Base-by-base conservation (phyloP, 352 stramenopile species). In the Phytophthora litchii region DNA sequence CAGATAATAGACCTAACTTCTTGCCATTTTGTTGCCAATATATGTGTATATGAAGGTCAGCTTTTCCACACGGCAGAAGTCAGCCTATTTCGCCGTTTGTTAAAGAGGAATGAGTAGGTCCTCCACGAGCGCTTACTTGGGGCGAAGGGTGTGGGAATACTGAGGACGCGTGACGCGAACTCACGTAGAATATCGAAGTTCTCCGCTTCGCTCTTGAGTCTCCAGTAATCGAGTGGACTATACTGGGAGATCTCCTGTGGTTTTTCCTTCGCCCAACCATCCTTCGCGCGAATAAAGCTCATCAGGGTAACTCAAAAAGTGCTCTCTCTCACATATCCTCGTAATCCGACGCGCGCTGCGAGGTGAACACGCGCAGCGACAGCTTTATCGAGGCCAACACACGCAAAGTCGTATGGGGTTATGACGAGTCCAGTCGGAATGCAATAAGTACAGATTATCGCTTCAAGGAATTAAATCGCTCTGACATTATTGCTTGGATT, bases 41-140 rank as follows among this genome's bases (percentile, higher is more conserved):
- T 55, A 34, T 16, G n/a, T 43, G 16, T 71, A 67, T 1, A 71
- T 14, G 29, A 58, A 71, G 17, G 16, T 44, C 1, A 71, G 36
- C 35, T 64, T 64, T 12, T 67, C 37, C 1, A 67, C 27, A 4
- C 55, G 27, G 52, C 17, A 5, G 50, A 19, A 8, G 32, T 41
- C 2, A 67, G 31, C 20, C 45, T 4, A 16, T 59, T 72, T 3
- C 49, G 25, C 3, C 38, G 21, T 35, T 67, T 55, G 6, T 27
- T 45, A n/a, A 64, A 50, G 3, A 72, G 53, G 25, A 63, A 71
- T 2, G 12, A 13, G 17, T 66, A 49, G 8, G 54, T 57, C 13
- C 42, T 62, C 49, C 55, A 62, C 12, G 42, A 54, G 19, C 55
- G 45, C 32, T 71, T 48, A 25, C 55, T 71, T 4, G 55, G 34